Conservation (phyloP, 2,329 filamentous ascomycete genomes). For the Fusarium sp. region DNA sequence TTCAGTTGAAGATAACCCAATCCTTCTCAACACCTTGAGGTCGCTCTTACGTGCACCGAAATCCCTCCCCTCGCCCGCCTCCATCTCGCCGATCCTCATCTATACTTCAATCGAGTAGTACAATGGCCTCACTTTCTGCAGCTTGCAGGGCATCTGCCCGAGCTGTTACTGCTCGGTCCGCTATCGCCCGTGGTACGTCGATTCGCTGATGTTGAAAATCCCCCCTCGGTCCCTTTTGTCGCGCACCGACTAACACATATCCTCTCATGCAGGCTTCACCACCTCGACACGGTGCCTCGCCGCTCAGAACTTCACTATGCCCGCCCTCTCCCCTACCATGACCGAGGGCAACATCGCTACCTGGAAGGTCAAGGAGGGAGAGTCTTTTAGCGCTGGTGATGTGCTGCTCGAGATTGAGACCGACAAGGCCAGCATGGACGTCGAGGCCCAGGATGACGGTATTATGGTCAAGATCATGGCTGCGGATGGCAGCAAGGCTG, state of each 20-base stretch:
- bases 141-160: conserved; percentile 73
- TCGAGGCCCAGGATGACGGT: conserved; percentile 91
- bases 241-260: conserved; percentile 41
- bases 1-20: conserved; percentile 30
- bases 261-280: conserved; percentile 66
- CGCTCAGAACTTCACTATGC: conserved; percentile 91
- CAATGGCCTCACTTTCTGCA: conserved; percentile 75
- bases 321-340: conserved; percentile 91
- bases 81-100: conserved; percentile 34
- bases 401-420: conserved; percentile 93
- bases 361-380: conserved; percentile 90
- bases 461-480: conserved; percentile 85
- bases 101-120: conserved; percentile 46
- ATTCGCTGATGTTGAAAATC: conserved; percentile 14
- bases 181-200: conserved; percentile 67
- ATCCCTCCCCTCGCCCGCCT: conserved; percentile 27
- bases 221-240: conserved; percentile 42
- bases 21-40: conserved; percentile 40
- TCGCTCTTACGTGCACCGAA: conserved; percentile 39
- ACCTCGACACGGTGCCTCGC: conserved; percentile 72
- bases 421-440: conserved; percentile 94
- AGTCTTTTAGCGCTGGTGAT: conserved; percentile 83
- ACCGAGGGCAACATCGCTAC: conserved; percentile 89
- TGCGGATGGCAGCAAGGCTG: conserved; percentile 77
- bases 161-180: conserved; percentile 61